phyloP scores from a whole-genome alignment of 768 basidiomycete genomes.

The Collybiopsis confluens region DNA sequence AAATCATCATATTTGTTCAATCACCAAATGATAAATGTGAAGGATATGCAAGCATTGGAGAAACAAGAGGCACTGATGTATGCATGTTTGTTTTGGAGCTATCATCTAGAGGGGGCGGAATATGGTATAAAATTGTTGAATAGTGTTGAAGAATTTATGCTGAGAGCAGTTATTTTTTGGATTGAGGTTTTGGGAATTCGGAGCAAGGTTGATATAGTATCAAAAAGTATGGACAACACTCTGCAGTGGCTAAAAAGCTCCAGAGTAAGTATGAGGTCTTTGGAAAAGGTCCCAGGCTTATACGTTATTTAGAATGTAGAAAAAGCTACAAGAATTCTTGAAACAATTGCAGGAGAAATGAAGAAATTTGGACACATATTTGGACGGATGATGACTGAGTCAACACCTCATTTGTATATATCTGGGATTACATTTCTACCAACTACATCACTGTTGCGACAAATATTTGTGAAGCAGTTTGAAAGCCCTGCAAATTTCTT shows the following conservation, averaged over 20 bases:
- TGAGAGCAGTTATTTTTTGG: neutral
- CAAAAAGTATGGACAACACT: neutral
- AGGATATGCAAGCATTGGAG: neutral
- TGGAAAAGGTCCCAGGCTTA: neutral
- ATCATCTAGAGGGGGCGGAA: neutral
- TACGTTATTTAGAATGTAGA: neutral
- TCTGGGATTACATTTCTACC: slow-evolving; percentile 21
- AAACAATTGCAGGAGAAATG: neutral
- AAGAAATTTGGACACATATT: slow-evolving; percentile 6
- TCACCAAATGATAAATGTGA: neutral
- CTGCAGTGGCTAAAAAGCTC: too few species aligned
- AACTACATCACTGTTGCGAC: slow-evolving; percentile 9
- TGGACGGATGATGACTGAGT: slow-evolving; percentile 8
- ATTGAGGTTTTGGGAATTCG: neutral
- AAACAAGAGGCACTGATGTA: neutral
- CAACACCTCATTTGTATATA: slow-evolving; percentile 19
- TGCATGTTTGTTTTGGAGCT: slow-evolving; percentile 2
- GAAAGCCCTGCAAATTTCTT: neutral
- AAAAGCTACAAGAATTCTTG: neutral
- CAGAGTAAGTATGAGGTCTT: too few species aligned
- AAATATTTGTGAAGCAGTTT: neutral
- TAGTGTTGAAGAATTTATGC: neutral
- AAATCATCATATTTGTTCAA: neutral
- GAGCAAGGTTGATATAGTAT: neutral
- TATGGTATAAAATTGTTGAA: neutral